Evolutionary conservation across 768 basidiomycete species (phyloP).

Genomic region (Tricholoma bakamatsutake): DNA sequence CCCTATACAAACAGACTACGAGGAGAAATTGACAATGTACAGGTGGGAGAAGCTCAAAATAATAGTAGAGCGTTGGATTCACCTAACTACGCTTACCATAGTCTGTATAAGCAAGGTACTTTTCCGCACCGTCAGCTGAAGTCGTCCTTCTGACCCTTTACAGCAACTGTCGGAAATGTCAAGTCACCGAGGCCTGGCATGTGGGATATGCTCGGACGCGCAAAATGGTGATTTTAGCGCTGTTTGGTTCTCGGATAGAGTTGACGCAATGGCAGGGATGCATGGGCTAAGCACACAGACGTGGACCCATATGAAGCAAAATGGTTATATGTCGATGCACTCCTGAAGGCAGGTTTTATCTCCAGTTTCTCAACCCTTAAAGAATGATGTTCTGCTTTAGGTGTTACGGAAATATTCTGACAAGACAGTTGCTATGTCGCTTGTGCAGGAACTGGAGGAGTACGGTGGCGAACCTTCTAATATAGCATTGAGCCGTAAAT

Average conservation of each 20-base stretch:
- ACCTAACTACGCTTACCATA: constrained; percentile 21
- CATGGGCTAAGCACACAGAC: constrained; percentile 92
- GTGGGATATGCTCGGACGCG: constrained; percentile 86
- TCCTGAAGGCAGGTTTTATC: constrained; percentile 60
- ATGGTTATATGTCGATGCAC: constrained; percentile 82
- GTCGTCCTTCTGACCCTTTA: constrained; percentile 4
- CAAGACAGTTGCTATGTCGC: constrained; percentile 67
- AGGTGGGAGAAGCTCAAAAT: constrained; percentile 41
- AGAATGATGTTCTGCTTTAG: constrained; percentile 30
- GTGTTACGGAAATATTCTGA: constrained; percentile 79
- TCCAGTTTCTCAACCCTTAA: background rate
- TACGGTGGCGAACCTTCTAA: constrained; percentile 65
- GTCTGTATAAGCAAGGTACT: constrained; percentile 90
- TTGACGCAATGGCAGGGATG: constrained; percentile 56
- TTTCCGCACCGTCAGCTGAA: background rate
- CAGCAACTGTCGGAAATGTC: constrained; percentile 87
- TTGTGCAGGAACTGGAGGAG: constrained; percentile 73
- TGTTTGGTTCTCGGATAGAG: background rate
- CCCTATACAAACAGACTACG: constrained; percentile 92
- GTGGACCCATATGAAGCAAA: constrained; percentile 76
- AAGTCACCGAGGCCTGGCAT: constrained; percentile 73
- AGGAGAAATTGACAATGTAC: constrained; percentile 93
- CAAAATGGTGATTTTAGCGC: constrained; percentile 71
- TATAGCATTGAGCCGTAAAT: constrained; percentile 60
- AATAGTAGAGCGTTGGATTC: too few species aligned